Evolutionary conservation across 176 grass and related monocot species (phyloP).

Genomic region (Zoysia japonica): DNA sequence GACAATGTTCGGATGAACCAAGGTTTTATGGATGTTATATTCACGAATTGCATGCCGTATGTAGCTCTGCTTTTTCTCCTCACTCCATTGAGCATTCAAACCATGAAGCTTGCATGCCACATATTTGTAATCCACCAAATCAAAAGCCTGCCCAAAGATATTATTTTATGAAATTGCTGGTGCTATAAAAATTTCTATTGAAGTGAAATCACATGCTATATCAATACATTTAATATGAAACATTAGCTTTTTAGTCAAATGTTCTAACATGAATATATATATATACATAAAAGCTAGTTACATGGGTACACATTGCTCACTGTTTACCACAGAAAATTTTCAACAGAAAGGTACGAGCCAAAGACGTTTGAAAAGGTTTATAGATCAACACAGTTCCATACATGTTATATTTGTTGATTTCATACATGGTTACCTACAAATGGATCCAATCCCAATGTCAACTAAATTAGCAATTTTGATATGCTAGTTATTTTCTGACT

Average conservation of each 20-base stretch:
- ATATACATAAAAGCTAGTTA: slow-evolving; percentile 22
- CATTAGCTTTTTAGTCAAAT: slow-evolving; percentile 19
- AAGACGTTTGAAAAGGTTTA: not conserved
- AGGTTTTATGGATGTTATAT: slow-evolving; percentile 99
- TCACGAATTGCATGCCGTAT: slow-evolving; percentile 96
- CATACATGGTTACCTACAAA: not conserved
- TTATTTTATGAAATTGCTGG: slow-evolving; percentile 28
- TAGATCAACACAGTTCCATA: not conserved
- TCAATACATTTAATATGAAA: slow-evolving; percentile 13
- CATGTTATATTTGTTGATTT: not conserved
- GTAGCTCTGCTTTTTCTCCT: slow-evolving; percentile 98
- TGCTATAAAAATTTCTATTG: slow-evolving; percentile 20
- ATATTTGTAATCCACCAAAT: slow-evolving; percentile 95
- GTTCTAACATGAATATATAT: slow-evolving; percentile 21
- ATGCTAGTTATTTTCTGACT: slow-evolving; percentile 6
- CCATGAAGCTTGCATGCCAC: slow-evolving; percentile 99
- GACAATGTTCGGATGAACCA: slow-evolving; percentile 97
- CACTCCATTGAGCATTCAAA: slow-evolving; percentile 94
- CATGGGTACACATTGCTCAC: not conserved
- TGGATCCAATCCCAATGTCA: not conserved
- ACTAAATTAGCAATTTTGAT: slow-evolving; percentile 2
- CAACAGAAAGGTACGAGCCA: not conserved
- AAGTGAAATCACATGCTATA: slow-evolving; percentile 18
- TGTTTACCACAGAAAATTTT: slow-evolving; percentile 18
- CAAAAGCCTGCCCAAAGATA: slow-evolving; percentile 78